Conservation (phyloP, 257 asterid genomes). For the Catharanthus roseus region DNA sequence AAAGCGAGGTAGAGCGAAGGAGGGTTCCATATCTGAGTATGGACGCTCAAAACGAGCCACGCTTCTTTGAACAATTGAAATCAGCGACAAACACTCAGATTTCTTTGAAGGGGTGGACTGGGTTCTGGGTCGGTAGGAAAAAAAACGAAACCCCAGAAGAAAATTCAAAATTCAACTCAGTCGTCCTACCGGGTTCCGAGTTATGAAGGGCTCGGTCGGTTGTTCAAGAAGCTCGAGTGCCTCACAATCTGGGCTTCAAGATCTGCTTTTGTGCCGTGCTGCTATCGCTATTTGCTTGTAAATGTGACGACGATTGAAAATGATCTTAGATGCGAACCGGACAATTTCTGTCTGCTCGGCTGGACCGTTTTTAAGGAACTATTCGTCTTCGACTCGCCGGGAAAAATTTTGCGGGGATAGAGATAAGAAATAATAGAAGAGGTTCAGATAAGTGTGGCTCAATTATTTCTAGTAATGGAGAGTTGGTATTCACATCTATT, state of each 20-base stretch:
- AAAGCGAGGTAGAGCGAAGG: constrained; percentile 22
- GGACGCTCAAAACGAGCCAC: neutral
- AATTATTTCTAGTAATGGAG: no score
- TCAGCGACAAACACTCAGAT: neutral
- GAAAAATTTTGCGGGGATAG: no score
- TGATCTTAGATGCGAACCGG: neutral
- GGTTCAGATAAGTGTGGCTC: no score
- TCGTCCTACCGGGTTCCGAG: neutral
- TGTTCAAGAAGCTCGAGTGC: neutral
- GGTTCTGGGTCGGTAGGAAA: neutral
- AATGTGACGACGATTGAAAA: neutral
- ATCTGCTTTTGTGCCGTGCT: neutral
- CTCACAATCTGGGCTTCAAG: neutral
- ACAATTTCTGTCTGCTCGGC: neutral
- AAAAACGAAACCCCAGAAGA: neutral
- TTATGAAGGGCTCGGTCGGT: neutral
- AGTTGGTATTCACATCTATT: no score
- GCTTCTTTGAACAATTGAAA: neutral
- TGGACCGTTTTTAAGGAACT: neutral
- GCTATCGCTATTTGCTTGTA: neutral
- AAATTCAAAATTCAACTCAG: constrained; percentile 8
- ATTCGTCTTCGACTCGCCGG: neutral
- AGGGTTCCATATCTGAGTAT: constrained; percentile 46
- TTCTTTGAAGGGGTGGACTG: neutral
- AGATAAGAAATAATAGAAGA: no score